Percentiles rank a stretch among this genome's conserved stretches.
These are phyloP conservation scores for Aristolochia contorta DNA, from an alignment of 164 flowering plant species.

Conservation along the genomic window DNA sequence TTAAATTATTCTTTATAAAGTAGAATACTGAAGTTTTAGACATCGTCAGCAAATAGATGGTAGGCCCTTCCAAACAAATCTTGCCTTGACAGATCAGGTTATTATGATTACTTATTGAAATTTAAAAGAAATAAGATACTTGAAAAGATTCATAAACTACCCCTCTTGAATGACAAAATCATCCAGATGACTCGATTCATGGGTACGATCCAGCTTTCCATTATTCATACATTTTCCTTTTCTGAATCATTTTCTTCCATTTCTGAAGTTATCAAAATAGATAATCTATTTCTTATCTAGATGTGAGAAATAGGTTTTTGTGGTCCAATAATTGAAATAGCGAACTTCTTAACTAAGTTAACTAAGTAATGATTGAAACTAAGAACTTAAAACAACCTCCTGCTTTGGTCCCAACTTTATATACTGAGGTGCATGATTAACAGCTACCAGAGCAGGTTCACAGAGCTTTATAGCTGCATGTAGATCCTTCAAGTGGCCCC, in stretches of 20 bases:
- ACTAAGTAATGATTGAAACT: not conserved
- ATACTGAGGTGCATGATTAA: conserved; percentile 53
- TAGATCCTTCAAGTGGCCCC: conserved; percentile 94
- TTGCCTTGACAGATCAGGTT: too few relatives aligned
- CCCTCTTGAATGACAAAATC: too few relatives aligned
- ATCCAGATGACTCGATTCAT: too few relatives aligned
- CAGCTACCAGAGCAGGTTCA: conserved; percentile 80
- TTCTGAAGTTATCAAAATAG: not conserved
- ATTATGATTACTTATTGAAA: too few relatives aligned
- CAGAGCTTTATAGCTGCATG: conserved; percentile 93
- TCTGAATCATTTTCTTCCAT: not conserved
- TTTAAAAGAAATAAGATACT: too few relatives aligned
- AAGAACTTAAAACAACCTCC: conserved; percentile 46
- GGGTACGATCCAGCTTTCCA: too few relatives aligned
- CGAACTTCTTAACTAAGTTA: not conserved
- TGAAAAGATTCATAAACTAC: too few relatives aligned
- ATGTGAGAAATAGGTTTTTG: not conserved
- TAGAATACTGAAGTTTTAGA: too few relatives aligned
- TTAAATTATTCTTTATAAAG: too few relatives aligned
- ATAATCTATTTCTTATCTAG: not conserved
- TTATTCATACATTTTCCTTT: not conserved
- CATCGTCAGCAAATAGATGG: too few relatives aligned
- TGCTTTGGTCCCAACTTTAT: conserved; percentile 66
- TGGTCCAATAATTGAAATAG: too few relatives aligned
- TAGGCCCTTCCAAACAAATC: too few relatives aligned